A percentile compares a stretch with the other conserved stretches of the same genome.
These are phyloP conservation scores for Pseudogymnoascus sp. DNA, from an alignment of 2,329 filamentous ascomycete species.

Conservation along the genomic window DNA sequence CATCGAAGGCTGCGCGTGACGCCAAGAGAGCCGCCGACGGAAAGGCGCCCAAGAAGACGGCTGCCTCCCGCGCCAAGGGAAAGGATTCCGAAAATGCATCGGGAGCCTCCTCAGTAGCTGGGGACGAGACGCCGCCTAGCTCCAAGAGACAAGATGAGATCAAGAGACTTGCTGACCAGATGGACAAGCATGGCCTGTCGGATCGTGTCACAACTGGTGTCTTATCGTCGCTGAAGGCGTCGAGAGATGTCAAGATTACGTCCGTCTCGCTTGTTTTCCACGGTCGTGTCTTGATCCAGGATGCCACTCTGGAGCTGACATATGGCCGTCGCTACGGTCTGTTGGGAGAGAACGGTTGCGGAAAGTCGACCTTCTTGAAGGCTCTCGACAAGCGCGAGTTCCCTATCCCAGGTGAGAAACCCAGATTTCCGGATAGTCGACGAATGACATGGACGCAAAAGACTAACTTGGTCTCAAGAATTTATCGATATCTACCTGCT, in stretches of 20 bases:
- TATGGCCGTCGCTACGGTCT: conserved; percentile 90
- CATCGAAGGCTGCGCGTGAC: conserved; percentile 64
- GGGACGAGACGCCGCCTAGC: conserved; percentile 60
- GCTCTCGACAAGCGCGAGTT: conserved; percentile 89
- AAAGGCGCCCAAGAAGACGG: conserved; percentile 70
- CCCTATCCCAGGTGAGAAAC: conserved; percentile 58
- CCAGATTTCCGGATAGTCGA: neutral
- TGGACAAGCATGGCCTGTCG: conserved; percentile 92
- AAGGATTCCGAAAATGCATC: conserved; percentile 55
- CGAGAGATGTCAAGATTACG: conserved; percentile 95
- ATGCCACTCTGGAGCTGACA: conserved; percentile 87
- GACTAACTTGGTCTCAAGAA: conserved; percentile 35
- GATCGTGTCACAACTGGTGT: conserved; percentile 98
- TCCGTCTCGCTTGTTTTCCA: conserved; percentile 94
- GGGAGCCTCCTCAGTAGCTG: conserved; percentile 58
- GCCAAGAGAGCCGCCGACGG: conserved; percentile 65
- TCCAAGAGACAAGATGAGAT: conserved; percentile 67
- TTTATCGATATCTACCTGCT: conserved; percentile 97
- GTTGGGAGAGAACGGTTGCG: conserved; percentile 97
- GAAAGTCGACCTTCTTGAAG: conserved; percentile 97
- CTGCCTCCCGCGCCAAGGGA: conserved; percentile 56
- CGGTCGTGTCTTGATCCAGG: conserved; percentile 89
- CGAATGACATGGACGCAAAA: neutral
- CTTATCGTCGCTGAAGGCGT: conserved; percentile 71
- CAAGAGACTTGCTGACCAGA: conserved; percentile 81